Conservation (phyloP, 768 basidiomycete genomes). For the Dentipellis sp. region DNA sequence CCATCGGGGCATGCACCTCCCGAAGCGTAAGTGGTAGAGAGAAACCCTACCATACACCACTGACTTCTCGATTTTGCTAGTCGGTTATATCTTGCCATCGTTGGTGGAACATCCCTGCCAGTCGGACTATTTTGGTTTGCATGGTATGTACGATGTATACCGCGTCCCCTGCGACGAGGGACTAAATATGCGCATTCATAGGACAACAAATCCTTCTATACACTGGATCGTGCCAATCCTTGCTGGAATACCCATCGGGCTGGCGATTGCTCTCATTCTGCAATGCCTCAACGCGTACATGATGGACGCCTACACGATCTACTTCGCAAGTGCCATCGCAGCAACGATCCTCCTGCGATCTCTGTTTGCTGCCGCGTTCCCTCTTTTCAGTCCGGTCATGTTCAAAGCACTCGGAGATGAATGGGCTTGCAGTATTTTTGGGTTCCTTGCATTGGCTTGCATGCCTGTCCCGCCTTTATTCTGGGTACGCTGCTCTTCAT, state of each 20-base stretch:
- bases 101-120: conserved; percentile 44
- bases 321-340: conserved; percentile 60
- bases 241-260: conserved; percentile 58
- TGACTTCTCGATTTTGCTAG: conserved; percentile 19
- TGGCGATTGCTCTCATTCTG: conserved; percentile 54
- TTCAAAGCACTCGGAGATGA: conserved; percentile 43
- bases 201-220: conserved; percentile 40
- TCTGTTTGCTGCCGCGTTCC: conserved; percentile 53
- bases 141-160: conserved; percentile 32
- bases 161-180: not conserved
- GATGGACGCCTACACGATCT: conserved; percentile 61
- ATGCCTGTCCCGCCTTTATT: conserved; percentile 49
- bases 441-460: conserved; percentile 37
- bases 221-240: conserved; percentile 66
- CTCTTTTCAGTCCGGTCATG: conserved; percentile 45
- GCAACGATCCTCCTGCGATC: conserved; percentile 62
- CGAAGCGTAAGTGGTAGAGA: conserved; percentile 37
- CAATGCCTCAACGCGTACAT: conserved; percentile 60
- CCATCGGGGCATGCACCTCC: conserved; percentile 44
- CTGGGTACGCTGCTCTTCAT: conserved; percentile 30
- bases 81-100: conserved; percentile 49
- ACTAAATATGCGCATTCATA: conserved; percentile 13
- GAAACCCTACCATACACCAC: too few relatives aligned
- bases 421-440: conserved; percentile 50
- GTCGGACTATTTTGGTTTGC: conserved; percentile 62